Evolutionary conservation across 2,329 filamentous ascomycete genomes (phyloP).

Genomic region (Exophiala viscosa): DNA sequence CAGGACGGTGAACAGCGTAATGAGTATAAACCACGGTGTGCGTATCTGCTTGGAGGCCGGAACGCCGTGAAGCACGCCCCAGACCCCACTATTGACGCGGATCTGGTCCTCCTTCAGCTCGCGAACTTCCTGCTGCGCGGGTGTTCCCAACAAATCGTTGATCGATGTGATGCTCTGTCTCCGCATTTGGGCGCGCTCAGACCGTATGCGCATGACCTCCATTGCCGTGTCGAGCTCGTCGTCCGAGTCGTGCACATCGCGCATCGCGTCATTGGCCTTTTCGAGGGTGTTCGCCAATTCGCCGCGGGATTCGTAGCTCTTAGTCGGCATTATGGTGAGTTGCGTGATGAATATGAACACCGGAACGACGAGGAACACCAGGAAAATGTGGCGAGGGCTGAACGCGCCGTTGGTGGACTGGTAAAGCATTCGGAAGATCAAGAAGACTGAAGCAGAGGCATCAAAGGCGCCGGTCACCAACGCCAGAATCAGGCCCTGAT

Average conservation of each 20-base stretch:
- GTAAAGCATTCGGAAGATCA: constrained; percentile 71
- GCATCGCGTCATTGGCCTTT: constrained; percentile 36
- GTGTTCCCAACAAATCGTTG: constrained; percentile 65
- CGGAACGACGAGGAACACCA: constrained; percentile 69
- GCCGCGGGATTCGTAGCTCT: constrained; percentile 73
- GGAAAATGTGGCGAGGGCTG: constrained; percentile 63
- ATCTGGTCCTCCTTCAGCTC: constrained; percentile 61
- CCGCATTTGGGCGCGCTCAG: constrained; percentile 57
- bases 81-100: constrained; percentile 70
- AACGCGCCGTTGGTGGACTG: constrained; percentile 46
- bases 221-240: constrained; percentile 49
- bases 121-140: constrained; percentile 58
- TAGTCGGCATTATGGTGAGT: constrained; percentile 63
- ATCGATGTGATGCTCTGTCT: constrained; percentile 65
- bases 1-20: constrained; percentile 70
- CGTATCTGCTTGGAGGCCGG: constrained; percentile 67
- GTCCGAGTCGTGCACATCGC: constrained; percentile 45
- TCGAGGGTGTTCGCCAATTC: constrained; percentile 71
- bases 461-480: constrained; percentile 79
- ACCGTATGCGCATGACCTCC: constrained; percentile 47
- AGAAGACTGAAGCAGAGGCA: constrained; percentile 72
- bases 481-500: constrained; percentile 72
- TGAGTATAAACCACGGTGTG: constrained; percentile 79
- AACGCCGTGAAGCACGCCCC: constrained; percentile 74
- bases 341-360: constrained; percentile 61